Evolutionary conservation across 495 filamentous ascomycete genomes (phyloP), one percentile per base, ranked within the genome.

Genomic region (Lasiosphaeria ovina): DNA sequence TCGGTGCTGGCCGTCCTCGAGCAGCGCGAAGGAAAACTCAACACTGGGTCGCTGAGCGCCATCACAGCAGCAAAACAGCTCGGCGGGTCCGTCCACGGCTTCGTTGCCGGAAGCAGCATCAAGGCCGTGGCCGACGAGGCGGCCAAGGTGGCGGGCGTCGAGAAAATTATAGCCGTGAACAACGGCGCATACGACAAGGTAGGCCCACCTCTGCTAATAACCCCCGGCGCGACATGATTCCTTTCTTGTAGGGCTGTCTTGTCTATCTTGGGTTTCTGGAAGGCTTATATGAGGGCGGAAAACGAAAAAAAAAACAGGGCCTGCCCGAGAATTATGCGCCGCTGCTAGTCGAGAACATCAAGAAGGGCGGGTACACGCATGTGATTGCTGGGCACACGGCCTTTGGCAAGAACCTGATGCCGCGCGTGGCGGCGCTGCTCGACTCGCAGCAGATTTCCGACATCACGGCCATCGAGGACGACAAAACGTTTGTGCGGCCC

Each of bases 251-350:
- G 14, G 47, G 12, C 6, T 42, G 38, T 42, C 12, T 12, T 42
- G 7, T 42, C 7, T 8, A 42, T 47, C 12, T n/a, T 4, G 16
- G 2, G 16, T n/a, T 14, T 47, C 24, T 24, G 24, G 24, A 24
- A 24, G 24, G 44, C 44, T 11, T n/a, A 47, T 47, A n/a, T 8
- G 44, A n/a, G 12, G 12, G 12, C 44, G 44, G 16, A n/a, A n/a
- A 7, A 5, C 11, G 2, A 14, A 11, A 47, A 5, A 4, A n/a
- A 47, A 14, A n/a, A 47, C 54, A 97, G 92, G 90, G 91, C 33
- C 84, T 98, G 4, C 87, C 94, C 33, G 94, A 98, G 77, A 98
- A 92, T 80, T 98, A 81, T 69, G 93, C 93, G n/a, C 89, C 92
- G 44, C 78, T 98, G 35, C 81, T 98, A 17, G 90, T 90, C 33